Conservation (phyloP, 2,329 filamentous ascomycete species). For the Achaetomium macrosporum region DNA sequence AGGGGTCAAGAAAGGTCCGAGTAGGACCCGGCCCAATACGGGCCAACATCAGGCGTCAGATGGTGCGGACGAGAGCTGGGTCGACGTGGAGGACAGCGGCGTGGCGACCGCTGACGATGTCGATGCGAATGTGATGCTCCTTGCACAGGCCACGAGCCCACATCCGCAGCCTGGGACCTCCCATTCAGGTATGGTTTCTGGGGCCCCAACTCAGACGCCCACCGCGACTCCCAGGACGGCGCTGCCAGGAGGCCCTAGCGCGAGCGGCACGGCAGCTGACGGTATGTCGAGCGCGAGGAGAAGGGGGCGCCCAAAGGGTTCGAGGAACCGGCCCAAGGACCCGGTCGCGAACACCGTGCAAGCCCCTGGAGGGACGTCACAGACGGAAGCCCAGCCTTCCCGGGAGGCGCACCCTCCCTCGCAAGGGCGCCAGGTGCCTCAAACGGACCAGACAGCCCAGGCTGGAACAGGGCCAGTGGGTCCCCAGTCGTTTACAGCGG, state of each 20-base stretch:
- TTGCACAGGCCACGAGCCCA: constrained; percentile 18
- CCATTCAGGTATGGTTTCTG: background rate
- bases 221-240: constrained; percentile 12
- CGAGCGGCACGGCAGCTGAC: constrained; percentile 4
- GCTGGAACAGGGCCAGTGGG: background rate
- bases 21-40: constrained; percentile 16
- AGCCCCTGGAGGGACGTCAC: background rate
- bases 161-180: constrained; percentile 5
- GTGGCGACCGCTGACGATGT: constrained; percentile 20
- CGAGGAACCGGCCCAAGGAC: constrained; percentile 44
- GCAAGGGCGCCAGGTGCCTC: constrained; percentile 4
- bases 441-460: background rate
- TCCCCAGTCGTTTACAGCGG: constrained; percentile 21
- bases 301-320: constrained; percentile 47
- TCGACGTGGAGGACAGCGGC: constrained; percentile 38
- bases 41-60: constrained; percentile 4
- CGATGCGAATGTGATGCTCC: constrained; percentile 22
- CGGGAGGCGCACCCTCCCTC: background rate
- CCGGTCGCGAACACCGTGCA: background rate
- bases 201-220: background rate
- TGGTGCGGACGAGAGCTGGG: constrained; percentile 38
- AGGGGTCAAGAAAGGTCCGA: constrained; percentile 43
- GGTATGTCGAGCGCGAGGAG: constrained; percentile 31
- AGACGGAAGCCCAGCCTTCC: background rate
- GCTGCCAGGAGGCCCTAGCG: constrained; percentile 7